Evolutionary conservation across 2,329 filamentous ascomycete genomes (phyloP).

Genomic region (Ascochyta viciae-villosae): DNA sequence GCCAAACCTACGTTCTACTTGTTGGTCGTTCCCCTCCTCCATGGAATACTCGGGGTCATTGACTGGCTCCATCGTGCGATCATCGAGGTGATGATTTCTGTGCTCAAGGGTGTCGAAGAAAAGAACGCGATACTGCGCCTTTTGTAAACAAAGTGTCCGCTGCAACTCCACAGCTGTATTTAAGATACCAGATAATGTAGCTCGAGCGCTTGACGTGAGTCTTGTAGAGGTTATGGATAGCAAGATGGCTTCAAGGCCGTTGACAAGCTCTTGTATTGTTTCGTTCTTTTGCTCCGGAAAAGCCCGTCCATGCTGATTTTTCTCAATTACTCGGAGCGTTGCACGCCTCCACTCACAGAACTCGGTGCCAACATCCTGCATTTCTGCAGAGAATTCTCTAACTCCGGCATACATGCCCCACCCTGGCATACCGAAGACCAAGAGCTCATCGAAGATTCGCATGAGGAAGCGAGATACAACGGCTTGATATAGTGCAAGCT

Average conservation of each 20-base stretch:
- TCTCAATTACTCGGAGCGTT: slow-evolving; percentile 38
- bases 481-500: slow-evolving; percentile 44
- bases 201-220: slow-evolving; percentile 25
- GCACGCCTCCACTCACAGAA: slow-evolving; percentile 40
- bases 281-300: background rate
- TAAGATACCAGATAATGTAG: slow-evolving; percentile 32
- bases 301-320: slow-evolving; percentile 9
- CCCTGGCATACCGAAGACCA: slow-evolving; percentile 37
- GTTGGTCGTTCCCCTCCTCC: slow-evolving; percentile 33
- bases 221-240: slow-evolving; percentile 32
- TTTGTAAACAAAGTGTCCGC: slow-evolving; percentile 38
- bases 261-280: slow-evolving; percentile 14
- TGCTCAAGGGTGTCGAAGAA: slow-evolving; percentile 29
- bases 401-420: slow-evolving; percentile 28
- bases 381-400: slow-evolving; percentile 24
- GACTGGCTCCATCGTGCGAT: slow-evolving; percentile 40
- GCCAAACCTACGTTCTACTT: slow-evolving; percentile 23
- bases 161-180: slow-evolving; percentile 35
- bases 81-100: slow-evolving; percentile 25
- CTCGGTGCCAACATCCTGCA: slow-evolving; percentile 26
- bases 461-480: slow-evolving; percentile 36
- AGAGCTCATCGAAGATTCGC: slow-evolving; percentile 36
- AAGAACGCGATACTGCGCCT: slow-evolving; percentile 36
- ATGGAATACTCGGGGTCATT: slow-evolving; percentile 32
- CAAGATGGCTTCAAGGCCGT: slow-evolving; percentile 32